phyloP scores from a whole-genome alignment of 2,329 filamentous ascomycete genomes.

The Cucurbitaria berberidis region DNA sequence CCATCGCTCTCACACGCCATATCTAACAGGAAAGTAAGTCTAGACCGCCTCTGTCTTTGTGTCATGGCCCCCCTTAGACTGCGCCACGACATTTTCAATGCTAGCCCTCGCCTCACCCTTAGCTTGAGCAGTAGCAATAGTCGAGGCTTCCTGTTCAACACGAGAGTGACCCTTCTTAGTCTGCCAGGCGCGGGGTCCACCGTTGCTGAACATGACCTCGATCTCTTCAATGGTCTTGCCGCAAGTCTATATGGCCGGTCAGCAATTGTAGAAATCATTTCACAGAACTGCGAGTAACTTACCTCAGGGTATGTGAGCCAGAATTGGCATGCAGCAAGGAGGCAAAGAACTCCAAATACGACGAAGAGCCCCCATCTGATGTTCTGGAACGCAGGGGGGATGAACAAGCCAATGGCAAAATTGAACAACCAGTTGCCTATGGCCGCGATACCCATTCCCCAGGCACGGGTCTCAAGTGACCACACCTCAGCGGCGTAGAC shows the following conservation, averaged over 20 bases:
- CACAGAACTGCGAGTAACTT: neutral
- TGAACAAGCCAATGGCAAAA: conserved; percentile 65
- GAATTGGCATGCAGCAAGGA: conserved; percentile 54
- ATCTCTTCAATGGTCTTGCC: conserved; percentile 49
- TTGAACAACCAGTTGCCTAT: conserved; percentile 63
- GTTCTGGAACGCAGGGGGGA: conserved; percentile 64
- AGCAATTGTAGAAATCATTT: neutral
- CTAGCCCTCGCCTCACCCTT: conserved; percentile 33
- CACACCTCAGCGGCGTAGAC: conserved; percentile 70
- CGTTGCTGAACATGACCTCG: conserved; percentile 42
- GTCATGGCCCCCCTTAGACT: conserved; percentile 20
- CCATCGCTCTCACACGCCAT: too few species aligned
- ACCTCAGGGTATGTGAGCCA: conserved; percentile 53
- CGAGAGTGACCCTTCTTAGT: conserved; percentile 39
- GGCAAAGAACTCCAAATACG: conserved; percentile 56
- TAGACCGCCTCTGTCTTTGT: conserved; percentile 10
- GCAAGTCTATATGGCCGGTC: conserved; percentile 27
- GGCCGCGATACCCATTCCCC: conserved; percentile 64
- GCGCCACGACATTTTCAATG: conserved; percentile 26
- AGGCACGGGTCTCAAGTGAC: conserved; percentile 66
- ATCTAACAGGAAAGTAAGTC: neutral
- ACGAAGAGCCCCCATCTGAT: conserved; percentile 63
- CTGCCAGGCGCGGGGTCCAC: conserved; percentile 45
- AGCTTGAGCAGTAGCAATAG: conserved; percentile 28
- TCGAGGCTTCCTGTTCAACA: conserved; percentile 37